Evolutionary conservation across 179 eudicot species (phyloP).

Genomic region (Corrigiola litoralis): DNA sequence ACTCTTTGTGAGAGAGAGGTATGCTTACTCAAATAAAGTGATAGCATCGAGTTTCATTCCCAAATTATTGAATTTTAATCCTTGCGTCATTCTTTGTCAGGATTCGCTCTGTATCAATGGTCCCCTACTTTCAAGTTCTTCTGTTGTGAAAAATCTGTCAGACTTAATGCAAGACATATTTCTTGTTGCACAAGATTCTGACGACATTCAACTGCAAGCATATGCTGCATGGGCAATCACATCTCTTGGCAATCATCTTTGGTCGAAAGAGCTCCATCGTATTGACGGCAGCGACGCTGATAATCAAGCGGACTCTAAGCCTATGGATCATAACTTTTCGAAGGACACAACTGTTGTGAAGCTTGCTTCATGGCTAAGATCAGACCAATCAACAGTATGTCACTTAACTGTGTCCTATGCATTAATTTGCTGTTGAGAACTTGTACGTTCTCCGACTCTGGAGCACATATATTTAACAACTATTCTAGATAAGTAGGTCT

Average conservation of each 20-base stretch:
- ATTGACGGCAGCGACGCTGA: slow-evolving; percentile 20
- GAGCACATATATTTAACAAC: background rate
- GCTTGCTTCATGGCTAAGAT: slow-evolving; percentile 74
- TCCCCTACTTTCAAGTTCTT: slow-evolving; percentile 57
- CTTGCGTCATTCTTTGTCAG: slow-evolving; percentile 28
- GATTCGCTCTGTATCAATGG: slow-evolving; percentile 45
- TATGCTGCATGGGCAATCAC: slow-evolving; percentile 89
- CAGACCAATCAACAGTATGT: slow-evolving; percentile 50
- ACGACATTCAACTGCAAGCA: slow-evolving; percentile 60
- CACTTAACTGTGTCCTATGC: background rate
- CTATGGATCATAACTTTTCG: slow-evolving; percentile 46
- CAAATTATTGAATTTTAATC: slow-evolving; percentile 3
- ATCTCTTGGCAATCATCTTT: slow-evolving; percentile 52
- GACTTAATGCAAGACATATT: slow-evolving; percentile 72
- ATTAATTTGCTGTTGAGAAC: background rate
- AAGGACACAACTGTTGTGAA: slow-evolving; percentile 61
- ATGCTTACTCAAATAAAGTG: background rate
- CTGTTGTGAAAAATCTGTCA: slow-evolving; percentile 46
- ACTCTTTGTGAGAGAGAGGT: slow-evolving; percentile 44
- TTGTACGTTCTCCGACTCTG: too few species aligned
- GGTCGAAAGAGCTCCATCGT: slow-evolving; percentile 37
- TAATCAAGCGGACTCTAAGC: slow-evolving; percentile 26
- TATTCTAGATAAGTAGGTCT: background rate
- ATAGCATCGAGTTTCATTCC: background rate
- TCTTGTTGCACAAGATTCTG: slow-evolving; percentile 72